These are phyloP conservation scores for Penicillium fimorum DNA, from an alignment of 495 filamentous ascomycete genomes.

Conservation along the genomic window DNA sequence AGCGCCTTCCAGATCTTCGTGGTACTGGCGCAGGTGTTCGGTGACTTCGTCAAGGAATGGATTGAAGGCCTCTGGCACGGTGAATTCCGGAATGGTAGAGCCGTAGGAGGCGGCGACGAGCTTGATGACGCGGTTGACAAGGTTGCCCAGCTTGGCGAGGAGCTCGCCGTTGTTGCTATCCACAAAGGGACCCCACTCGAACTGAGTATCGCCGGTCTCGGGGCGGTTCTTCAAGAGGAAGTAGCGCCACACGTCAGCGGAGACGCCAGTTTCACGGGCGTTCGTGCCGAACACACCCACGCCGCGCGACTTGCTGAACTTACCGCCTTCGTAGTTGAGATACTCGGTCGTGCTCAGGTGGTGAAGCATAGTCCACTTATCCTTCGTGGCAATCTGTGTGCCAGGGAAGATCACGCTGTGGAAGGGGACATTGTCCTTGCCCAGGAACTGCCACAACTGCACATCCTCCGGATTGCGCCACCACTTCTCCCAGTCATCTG, in stretches of 20 bases:
- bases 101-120: slow-evolving; percentile 76
- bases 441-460: slow-evolving; percentile 94
- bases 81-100: slow-evolving; percentile 67
- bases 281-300: slow-evolving; percentile 90
- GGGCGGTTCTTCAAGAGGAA: slow-evolving; percentile 87
- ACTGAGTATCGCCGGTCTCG: slow-evolving; percentile 85
- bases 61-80: slow-evolving; percentile 43
- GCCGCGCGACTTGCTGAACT: slow-evolving; percentile 90
- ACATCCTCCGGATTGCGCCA: slow-evolving; percentile 90
- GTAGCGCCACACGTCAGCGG: slow-evolving; percentile 87
- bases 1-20: slow-evolving; percentile 68
- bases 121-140: slow-evolving; percentile 91
- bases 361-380: slow-evolving; percentile 89
- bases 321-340: slow-evolving; percentile 91
- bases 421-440: slow-evolving; percentile 95
- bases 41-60: slow-evolving; percentile 56
- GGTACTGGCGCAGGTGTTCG: slow-evolving; percentile 62
- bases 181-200: slow-evolving; percentile 84
- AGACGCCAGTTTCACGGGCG: slow-evolving; percentile 84
- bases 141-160: slow-evolving; percentile 88
- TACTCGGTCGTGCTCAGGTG: slow-evolving; percentile 92
- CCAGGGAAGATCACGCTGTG: slow-evolving; percentile 91
- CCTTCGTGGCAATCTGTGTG: slow-evolving; percentile 76
- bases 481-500: slow-evolving; percentile 89
- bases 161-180: slow-evolving; percentile 87